Percentiles rank a stretch among this genome's conserved stretches.
Conservation (phyloP, 805 yeast species). For the Diddensiella transvaalensis region DNA sequence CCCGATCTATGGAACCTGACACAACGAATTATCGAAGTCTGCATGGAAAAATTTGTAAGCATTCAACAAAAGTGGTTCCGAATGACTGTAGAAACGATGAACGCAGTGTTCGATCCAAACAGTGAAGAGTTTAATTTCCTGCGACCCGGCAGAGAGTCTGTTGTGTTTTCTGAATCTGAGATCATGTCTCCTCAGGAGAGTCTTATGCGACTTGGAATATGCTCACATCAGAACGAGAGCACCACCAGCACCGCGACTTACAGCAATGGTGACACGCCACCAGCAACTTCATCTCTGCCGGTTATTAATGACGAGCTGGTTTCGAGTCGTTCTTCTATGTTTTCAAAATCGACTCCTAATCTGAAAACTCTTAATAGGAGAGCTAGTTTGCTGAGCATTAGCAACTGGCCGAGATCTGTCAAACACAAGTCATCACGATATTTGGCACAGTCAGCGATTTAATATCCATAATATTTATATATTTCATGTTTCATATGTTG, state of each 20-base stretch:
- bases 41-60: conserved; percentile 15
- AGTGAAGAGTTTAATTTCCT: conserved; percentile 13
- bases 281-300: neutral
- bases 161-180: conserved; percentile 7
- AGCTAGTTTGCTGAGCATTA: neutral
- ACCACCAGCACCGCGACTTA: neutral
- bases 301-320: neutral
- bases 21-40: conserved; percentile 16
- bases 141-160: conserved; percentile 14
- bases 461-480: neutral
- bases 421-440: neutral
- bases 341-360: conserved; percentile 1
- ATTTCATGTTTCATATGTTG: neutral
- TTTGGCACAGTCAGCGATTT: neutral
- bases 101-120: conserved; percentile 18
- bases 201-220: conserved; percentile 9
- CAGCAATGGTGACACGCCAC: conserved; percentile 5
- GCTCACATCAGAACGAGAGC: conserved; percentile 1
- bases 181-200: neutral
- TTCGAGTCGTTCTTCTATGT: conserved; percentile 1
- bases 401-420: neutral
- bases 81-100: conserved; percentile 22
- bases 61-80: conserved; percentile 26
- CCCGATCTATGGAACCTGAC: conserved; percentile 21
- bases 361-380: neutral